phyloP scores from a whole-genome alignment of 768 basidiomycete genomes.

The Mycena pura region DNA sequence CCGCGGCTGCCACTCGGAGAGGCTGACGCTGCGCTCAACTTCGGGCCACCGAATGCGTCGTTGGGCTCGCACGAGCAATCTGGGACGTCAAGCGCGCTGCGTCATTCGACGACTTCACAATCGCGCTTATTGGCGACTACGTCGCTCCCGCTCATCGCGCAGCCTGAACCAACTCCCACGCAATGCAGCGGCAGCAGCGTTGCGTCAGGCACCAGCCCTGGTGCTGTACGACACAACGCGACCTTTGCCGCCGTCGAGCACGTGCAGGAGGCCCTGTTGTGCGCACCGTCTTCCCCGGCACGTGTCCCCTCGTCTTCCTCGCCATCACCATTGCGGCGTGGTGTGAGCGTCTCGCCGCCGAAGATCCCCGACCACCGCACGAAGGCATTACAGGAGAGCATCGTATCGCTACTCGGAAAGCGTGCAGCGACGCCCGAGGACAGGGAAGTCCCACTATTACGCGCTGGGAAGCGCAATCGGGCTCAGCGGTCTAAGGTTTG shows the following conservation, averaged over 20 bases:
- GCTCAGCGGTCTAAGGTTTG: constrained; percentile 15
- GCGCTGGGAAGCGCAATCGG: constrained; percentile 5
- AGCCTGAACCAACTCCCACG: constrained; percentile 10
- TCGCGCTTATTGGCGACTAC: background rate
- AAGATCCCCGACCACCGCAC: constrained; percentile 56
- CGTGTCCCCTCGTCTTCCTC: constrained; percentile 67
- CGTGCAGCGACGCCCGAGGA: constrained; percentile 55
- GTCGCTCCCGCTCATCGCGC: constrained; percentile 13
- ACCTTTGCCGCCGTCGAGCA: background rate
- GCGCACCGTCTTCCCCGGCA: constrained; percentile 10
- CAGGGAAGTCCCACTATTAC: too few species aligned
- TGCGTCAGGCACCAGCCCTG: background rate
- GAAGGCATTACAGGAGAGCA: constrained; percentile 71
- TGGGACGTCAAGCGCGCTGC: constrained; percentile 16
- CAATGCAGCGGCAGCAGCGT: constrained; percentile 6
- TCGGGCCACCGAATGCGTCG: constrained; percentile 43
- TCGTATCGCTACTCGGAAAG: constrained; percentile 75
- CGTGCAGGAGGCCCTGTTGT: background rate
- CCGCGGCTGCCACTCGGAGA: constrained; percentile 9
- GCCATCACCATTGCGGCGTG: constrained; percentile 41
- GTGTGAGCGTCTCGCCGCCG: constrained; percentile 42
- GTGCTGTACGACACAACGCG: constrained; percentile 6
- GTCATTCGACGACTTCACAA: background rate
- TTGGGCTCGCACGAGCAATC: constrained; percentile 23
- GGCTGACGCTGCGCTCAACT: constrained; percentile 16